Conservation (phyloP, 208 protist species). For the Acanthamoeba royreba region DNA sequence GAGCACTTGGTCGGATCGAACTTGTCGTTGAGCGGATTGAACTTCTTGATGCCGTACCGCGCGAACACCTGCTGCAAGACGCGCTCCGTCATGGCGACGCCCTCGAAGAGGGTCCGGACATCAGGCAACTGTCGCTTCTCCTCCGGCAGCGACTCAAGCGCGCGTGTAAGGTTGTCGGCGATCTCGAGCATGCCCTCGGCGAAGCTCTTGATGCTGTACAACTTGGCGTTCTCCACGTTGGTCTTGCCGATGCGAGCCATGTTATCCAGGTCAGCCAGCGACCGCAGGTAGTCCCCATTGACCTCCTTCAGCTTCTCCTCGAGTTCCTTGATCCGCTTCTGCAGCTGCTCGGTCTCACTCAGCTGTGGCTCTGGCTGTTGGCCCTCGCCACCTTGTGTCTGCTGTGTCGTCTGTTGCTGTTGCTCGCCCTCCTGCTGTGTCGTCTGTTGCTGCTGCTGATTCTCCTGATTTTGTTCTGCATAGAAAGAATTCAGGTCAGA, state of each 20-base stretch:
- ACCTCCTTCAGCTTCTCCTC: background rate
- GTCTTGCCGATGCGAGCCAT: background rate
- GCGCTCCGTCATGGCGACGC: background rate
- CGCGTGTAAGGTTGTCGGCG: constrained; percentile 58
- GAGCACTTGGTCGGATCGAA: constrained; percentile 59
- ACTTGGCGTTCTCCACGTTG: background rate
- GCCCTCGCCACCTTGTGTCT: too few relatives aligned
- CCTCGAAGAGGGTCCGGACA: too few relatives aligned
- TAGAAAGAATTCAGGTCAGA: too few relatives aligned
- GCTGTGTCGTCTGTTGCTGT: too few relatives aligned
- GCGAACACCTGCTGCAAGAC: background rate
- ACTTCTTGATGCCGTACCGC: background rate
- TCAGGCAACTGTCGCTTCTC: too few relatives aligned
- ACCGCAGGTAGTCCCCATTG: background rate
- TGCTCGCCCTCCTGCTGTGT: too few relatives aligned
- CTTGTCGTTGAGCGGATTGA: constrained; percentile 23
- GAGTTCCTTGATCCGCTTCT: background rate
- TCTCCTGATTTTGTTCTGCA: too few relatives aligned
- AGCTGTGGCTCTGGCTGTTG: too few relatives aligned
- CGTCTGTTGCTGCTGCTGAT: too few relatives aligned
- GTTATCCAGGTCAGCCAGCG: background rate
- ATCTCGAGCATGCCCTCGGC: constrained; percentile 52
- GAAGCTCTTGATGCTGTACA: background rate
- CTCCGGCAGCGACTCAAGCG: background rate
- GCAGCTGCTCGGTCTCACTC: background rate